Conservation (phyloP, 2,329 filamentous ascomycete species). For the Aspergillus luchuensis region DNA sequence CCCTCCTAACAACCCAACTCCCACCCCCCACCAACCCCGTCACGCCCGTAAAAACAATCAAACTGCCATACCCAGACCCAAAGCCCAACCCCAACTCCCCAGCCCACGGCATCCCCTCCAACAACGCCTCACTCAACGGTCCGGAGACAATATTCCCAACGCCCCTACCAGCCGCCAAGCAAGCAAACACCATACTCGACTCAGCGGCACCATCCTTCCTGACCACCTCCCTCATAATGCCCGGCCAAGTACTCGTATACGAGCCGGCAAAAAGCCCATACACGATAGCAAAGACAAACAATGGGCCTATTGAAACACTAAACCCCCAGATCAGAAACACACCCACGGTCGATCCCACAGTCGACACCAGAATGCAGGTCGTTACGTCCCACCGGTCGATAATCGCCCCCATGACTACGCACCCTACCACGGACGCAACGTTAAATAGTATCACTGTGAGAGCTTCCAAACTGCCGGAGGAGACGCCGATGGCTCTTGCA, state of each 20-base stretch:
- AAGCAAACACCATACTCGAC: conserved; percentile 52
- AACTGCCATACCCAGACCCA: conserved; percentile 30
- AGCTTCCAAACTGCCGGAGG: conserved; percentile 25
- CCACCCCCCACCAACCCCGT: conserved; percentile 9
- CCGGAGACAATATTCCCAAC: conserved; percentile 55
- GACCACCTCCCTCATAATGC: conserved; percentile 48
- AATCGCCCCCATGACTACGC: conserved; percentile 37
- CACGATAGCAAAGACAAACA: conserved; percentile 46
- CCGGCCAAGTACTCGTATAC: conserved; percentile 49
- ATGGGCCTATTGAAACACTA: conserved; percentile 42
- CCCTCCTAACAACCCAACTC: background rate
- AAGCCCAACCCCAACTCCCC: conserved; percentile 26
- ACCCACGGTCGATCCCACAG: conserved; percentile 43
- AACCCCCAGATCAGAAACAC: conserved; percentile 54
- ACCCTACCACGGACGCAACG: conserved; percentile 34
- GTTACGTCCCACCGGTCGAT: conserved; percentile 46
- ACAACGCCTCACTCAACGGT: conserved; percentile 51
- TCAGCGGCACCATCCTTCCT: conserved; percentile 43
- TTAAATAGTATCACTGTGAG: conserved; percentile 38
- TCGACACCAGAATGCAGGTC: conserved; percentile 47
- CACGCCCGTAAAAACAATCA: conserved; percentile 34
- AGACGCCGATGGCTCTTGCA: conserved; percentile 31
- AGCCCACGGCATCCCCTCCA: conserved; percentile 24
- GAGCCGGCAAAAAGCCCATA: conserved; percentile 53
- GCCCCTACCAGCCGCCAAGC: conserved; percentile 53